Evolutionary conservation across 441 rosid species (phyloP), one percentile per base, ranked within the genome.

Genomic region (Brassica hybrid): DNA sequence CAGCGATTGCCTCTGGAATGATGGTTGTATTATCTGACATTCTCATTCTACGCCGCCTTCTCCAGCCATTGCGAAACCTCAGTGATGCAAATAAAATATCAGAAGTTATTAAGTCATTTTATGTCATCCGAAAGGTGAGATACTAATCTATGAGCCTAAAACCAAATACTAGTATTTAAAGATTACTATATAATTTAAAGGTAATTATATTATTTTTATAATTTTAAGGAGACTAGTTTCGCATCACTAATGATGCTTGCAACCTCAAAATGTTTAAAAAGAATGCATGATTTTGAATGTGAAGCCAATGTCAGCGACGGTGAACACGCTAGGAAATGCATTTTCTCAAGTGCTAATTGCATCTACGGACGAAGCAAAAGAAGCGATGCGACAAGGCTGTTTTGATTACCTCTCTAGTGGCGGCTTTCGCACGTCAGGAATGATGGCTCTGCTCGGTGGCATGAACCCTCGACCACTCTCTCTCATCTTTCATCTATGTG

Each of bases 281-380:
- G 1, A 54, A 52, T 52, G 57, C n/a, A 2, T 59, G 34, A 57
- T 21, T 58, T 58, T 58, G 32, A 4, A 36, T 62, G 70, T 63
- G 52, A 36, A 88, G 90, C 92, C 92, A 5, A 83, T 79, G 79
- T 84, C 90, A n/a, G 85, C 92, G 11, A 86, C 92, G 0, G 84
- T 82, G 65, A 87, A 87, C 73, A 87, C 89, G 16, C 59, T 87
- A 48, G 89, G 85, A 1, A 80, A 75, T 56, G 85, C 89, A 11
- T 81, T 85, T 16, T 83, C 85, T 68, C 84, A 78, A 76, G 84
- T 83, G 63, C 73, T 85, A 64, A 67, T 79, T 72, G 81, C 87
- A 69, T 85, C 66, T 0, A 82, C 78, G 14, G 86, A 85, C 74
- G 78, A 83, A 82, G 89, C 87, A 45, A 86, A 83, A 70, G 80